phyloP scores from a whole-genome alignment of 805 yeast species.

The Wickerhamiella brachini region DNA sequence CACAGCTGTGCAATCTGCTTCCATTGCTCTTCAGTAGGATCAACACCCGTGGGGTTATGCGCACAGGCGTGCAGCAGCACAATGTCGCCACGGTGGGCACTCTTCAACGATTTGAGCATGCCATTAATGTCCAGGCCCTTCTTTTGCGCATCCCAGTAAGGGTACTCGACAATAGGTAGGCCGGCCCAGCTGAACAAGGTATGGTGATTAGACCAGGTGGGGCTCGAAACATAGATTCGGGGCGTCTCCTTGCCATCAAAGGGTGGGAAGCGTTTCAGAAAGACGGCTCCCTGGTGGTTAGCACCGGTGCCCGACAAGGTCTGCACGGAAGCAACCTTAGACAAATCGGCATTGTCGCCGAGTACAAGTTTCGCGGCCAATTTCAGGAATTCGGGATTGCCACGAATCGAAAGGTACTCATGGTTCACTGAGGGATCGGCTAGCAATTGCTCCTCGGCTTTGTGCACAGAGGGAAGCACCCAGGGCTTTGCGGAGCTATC shows the following conservation, averaged over 20 bases:
- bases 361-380: constrained; percentile 59
- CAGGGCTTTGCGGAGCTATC: constrained; percentile 79
- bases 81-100: constrained; percentile 44
- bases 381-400: constrained; percentile 51
- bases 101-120: constrained; percentile 42
- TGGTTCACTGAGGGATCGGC: constrained; percentile 43
- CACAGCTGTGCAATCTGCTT: constrained; percentile 52
- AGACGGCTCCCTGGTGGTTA: constrained; percentile 68
- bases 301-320: constrained; percentile 95
- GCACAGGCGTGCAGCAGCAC: constrained; percentile 88
- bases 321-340: constrained; percentile 64
- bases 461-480: constrained; percentile 67
- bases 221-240: constrained; percentile 59
- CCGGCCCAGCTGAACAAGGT: constrained; percentile 71
- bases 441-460: constrained; percentile 35
- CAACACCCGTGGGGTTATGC: constrained; percentile 95
- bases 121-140: constrained; percentile 55
- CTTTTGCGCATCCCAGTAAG: constrained; percentile 51
- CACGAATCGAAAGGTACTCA: constrained; percentile 79
- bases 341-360: constrained; percentile 46
- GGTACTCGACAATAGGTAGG: constrained; percentile 42
- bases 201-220: constrained; percentile 90
- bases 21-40: constrained; percentile 77
- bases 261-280: constrained; percentile 47
- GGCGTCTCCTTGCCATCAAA: constrained; percentile 27